Conservation (phyloP, 768 basidiomycete genomes). For the Pholiota microspora region DNA sequence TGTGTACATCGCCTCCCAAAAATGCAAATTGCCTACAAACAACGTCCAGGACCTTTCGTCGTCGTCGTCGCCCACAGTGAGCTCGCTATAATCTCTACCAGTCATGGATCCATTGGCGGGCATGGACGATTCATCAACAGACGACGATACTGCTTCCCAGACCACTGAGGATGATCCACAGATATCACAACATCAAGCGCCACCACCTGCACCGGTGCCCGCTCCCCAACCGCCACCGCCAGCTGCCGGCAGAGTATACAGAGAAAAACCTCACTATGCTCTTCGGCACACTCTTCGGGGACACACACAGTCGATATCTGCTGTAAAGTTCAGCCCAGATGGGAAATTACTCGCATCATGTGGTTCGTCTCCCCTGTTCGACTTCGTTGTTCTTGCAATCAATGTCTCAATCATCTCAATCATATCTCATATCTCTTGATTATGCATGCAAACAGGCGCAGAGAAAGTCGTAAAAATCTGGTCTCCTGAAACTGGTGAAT, state of each 20-base stretch:
- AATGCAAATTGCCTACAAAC: not conserved
- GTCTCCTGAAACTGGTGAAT: conserved; percentile 77
- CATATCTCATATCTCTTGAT: conserved; percentile 10
- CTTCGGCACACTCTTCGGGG: conserved; percentile 67
- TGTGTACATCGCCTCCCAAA: not conserved
- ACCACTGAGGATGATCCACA: conserved; percentile 86
- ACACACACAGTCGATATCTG: conserved; percentile 81
- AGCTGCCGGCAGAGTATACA: conserved; percentile 29
- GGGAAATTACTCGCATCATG: conserved; percentile 85
- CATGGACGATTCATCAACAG: conserved; percentile 52
- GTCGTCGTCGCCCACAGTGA: not conserved
- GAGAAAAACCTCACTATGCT: conserved; percentile 65
- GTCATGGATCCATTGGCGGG: conserved; percentile 43
- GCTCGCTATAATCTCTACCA: not conserved
- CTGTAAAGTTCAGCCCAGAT: conserved; percentile 90
- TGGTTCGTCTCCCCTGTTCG: conserved; percentile 47
- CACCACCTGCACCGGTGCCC: conserved; percentile 23
- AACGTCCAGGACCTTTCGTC: not conserved
- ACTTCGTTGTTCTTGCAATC: conserved; percentile 7
- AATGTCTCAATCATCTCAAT: conserved; percentile 12
- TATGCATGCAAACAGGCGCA: conserved; percentile 45
- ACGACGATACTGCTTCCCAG: conserved; percentile 71
- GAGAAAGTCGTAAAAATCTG: conserved; percentile 81
- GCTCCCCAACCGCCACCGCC: conserved; percentile 29
- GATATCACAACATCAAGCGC: conserved; percentile 56